phyloP scores from a whole-genome alignment of 2,329 filamentous ascomycete genomes.

The Colletotrichum sp. region DNA sequence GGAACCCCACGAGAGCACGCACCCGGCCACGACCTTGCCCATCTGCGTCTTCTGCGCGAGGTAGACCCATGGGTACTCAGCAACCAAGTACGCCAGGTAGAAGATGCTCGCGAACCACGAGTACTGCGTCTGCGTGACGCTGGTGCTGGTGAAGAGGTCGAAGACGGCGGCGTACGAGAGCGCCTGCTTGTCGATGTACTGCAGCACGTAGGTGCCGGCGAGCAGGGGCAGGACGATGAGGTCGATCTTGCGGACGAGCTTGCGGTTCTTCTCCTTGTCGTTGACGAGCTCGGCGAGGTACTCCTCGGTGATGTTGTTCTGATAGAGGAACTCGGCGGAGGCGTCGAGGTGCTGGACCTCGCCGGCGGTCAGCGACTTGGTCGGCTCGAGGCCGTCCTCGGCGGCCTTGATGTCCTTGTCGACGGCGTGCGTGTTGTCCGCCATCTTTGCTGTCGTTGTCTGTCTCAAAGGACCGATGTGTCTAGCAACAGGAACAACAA shows the following conservation, averaged over 20 bases:
- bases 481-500: background rate
- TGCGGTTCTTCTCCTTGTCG: slow-evolving; percentile 37
- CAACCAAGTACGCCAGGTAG: slow-evolving; percentile 54
- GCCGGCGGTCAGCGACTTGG: slow-evolving; percentile 13
- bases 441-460: background rate
- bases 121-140: slow-evolving; percentile 52
- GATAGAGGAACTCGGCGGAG: slow-evolving; percentile 51
- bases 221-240: slow-evolving; percentile 56
- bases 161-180: slow-evolving; percentile 61
- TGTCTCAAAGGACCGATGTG: background rate
- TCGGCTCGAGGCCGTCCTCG: slow-evolving; percentile 18
- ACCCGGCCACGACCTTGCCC: slow-evolving; percentile 36
- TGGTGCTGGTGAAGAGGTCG: slow-evolving; percentile 54
- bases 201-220: slow-evolving; percentile 53
- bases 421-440: background rate
- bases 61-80: slow-evolving; percentile 42
- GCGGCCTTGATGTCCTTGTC: slow-evolving; percentile 4
- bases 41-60: slow-evolving; percentile 39
- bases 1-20: slow-evolving; percentile 37
- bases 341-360: slow-evolving; percentile 45
- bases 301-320: slow-evolving; percentile 47
- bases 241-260: slow-evolving; percentile 51
- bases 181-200: slow-evolving; percentile 63
- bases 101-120: slow-evolving; percentile 62
- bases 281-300: slow-evolving; percentile 48